These are phyloP conservation scores for Verticillium nubilum DNA, from an alignment of 2,329 filamentous ascomycete genomes.

Conservation along the genomic window DNA sequence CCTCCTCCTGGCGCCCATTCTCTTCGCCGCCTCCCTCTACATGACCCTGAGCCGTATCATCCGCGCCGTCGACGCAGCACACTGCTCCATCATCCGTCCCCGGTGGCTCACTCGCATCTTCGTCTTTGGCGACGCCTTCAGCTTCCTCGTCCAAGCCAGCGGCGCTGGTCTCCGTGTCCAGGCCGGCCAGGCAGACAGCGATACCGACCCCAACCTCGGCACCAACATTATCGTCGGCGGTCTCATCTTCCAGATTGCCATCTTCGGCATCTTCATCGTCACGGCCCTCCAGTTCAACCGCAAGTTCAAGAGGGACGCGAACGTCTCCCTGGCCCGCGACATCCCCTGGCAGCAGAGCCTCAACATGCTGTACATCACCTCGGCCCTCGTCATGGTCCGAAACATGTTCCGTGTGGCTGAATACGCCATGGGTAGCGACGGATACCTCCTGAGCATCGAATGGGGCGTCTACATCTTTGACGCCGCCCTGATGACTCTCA, in stretches of 20 bases:
- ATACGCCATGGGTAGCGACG: slow-evolving; percentile 34
- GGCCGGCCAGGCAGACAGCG: slow-evolving; percentile 13
- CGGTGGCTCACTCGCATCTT: slow-evolving; percentile 25
- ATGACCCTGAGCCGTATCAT: slow-evolving; percentile 37
- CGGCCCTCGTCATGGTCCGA: slow-evolving; percentile 28
- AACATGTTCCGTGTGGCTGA: slow-evolving; percentile 42
- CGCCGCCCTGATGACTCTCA: slow-evolving; percentile 27
- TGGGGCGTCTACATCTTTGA: slow-evolving; percentile 38
- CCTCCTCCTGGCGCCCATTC: slow-evolving; percentile 35
- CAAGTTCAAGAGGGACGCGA: slow-evolving; percentile 15
- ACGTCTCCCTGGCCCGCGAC: slow-evolving; percentile 8
- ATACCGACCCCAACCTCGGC: slow-evolving; percentile 23
- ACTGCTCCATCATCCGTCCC: slow-evolving; percentile 13
- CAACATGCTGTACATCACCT: slow-evolving; percentile 16
- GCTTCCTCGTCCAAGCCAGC: slow-evolving; percentile 21
- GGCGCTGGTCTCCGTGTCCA: slow-evolving; percentile 21
- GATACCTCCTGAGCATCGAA: slow-evolving; percentile 34
- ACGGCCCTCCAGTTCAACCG: slow-evolving; percentile 38
- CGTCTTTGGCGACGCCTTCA: slow-evolving; percentile 22
- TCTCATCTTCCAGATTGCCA: slow-evolving; percentile 47
- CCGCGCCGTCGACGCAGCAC: slow-evolving; percentile 16
- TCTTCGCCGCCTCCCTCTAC: slow-evolving; percentile 40
- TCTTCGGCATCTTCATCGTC: slow-evolving; percentile 47
- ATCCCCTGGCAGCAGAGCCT: slow-evolving; percentile 23
- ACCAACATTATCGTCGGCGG: slow-evolving; percentile 46